A percentile compares a stretch with the other conserved stretches of the same genome.
These are phyloP conservation scores for Dittrichia graveolens DNA, from an alignment of 129 eudicot species.

Conservation along the genomic window DNA sequence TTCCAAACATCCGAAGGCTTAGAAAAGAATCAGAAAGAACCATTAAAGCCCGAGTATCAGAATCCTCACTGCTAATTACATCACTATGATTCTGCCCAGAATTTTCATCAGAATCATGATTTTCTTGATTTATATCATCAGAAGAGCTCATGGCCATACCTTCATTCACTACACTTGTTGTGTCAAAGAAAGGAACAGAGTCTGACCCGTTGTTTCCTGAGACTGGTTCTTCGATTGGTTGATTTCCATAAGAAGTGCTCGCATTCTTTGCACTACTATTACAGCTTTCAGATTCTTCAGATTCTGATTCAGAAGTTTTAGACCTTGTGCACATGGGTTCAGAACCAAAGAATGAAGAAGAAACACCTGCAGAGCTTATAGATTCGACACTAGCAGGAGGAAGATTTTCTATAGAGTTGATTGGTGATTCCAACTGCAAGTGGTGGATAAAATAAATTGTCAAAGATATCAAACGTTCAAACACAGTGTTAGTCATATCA, in stretches of 20 bases:
- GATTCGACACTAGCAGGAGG: slow-evolving; percentile 51
- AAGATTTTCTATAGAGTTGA: slow-evolving; percentile 41
- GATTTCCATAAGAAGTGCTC: slow-evolving; percentile 33
- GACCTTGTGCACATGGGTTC: slow-evolving; percentile 37
- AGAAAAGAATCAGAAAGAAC: slow-evolving; percentile 45
- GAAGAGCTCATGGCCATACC: slow-evolving; percentile 15
- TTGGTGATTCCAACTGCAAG: slow-evolving; percentile 53
- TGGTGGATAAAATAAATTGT: slow-evolving; percentile 29
- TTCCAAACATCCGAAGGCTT: slow-evolving; percentile 46
- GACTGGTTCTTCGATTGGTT: slow-evolving; percentile 41
- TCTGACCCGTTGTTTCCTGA: slow-evolving; percentile 26
- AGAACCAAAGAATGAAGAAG: slow-evolving; percentile 54
- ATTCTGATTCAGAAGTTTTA: slow-evolving; percentile 37
- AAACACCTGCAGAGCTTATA: slow-evolving; percentile 40
- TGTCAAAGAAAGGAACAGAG: slow-evolving; percentile 24
- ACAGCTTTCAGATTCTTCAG: slow-evolving; percentile 51
- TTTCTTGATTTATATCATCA: slow-evolving; percentile 23
- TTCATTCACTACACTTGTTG: slow-evolving; percentile 24
- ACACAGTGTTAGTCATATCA: slow-evolving; percentile 21
- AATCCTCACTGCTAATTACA: slow-evolving; percentile 25
- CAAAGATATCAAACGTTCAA: slow-evolving; percentile 26
- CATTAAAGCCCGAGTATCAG: slow-evolving; percentile 39
- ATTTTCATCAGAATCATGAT: slow-evolving; percentile 21
- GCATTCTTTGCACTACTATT: slow-evolving; percentile 35
- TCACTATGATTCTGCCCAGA: slow-evolving; percentile 40